Percentiles rank a stretch among this genome's conserved stretches.
Evolutionary conservation across 169 alveolate genomes (phyloP).

Genomic region (Eimeria nieschulzi): DNA sequence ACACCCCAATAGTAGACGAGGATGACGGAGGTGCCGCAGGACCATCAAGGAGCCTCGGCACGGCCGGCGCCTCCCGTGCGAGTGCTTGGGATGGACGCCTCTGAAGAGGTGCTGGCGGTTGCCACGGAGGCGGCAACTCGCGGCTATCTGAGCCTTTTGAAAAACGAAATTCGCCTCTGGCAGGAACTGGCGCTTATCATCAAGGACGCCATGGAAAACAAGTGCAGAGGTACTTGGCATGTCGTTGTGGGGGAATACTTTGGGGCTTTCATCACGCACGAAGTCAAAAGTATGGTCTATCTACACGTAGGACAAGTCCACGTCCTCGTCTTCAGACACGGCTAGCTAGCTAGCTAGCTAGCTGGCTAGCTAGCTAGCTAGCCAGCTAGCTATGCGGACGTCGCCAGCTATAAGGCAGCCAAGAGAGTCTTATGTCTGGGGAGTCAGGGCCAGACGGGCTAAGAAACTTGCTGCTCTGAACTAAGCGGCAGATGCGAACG

Average conservation of each 20-base stretch:
- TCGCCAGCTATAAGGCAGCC: neutral
- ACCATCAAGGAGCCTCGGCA: neutral
- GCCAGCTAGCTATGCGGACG: neutral
- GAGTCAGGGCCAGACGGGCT: neutral
- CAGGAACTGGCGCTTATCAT: constrained; percentile 82
- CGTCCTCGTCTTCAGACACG: constrained; percentile 80
- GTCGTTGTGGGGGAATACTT: constrained; percentile 84
- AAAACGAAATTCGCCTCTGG: constrained; percentile 66
- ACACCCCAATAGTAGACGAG: neutral
- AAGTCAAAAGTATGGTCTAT: constrained; percentile 82
- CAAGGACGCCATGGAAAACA: constrained; percentile 83
- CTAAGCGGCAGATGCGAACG: neutral
- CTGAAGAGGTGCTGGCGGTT: constrained; percentile 79
- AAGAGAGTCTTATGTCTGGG: neutral
- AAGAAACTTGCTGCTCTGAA: neutral
- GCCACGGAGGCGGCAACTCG: constrained; percentile 82
- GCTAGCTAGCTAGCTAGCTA: constrained; percentile 71
- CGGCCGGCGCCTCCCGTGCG: neutral
- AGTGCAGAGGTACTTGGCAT: constrained; percentile 86
- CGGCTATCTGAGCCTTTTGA: constrained; percentile 76
- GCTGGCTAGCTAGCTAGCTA: constrained; percentile 10
- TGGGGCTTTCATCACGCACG: constrained; percentile 88
- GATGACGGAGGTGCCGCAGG: neutral
- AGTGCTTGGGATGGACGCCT: constrained; percentile 61
- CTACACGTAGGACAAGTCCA: constrained; percentile 80